Conservation (phyloP, 345 rosid species). For the Acer negundo region DNA sequence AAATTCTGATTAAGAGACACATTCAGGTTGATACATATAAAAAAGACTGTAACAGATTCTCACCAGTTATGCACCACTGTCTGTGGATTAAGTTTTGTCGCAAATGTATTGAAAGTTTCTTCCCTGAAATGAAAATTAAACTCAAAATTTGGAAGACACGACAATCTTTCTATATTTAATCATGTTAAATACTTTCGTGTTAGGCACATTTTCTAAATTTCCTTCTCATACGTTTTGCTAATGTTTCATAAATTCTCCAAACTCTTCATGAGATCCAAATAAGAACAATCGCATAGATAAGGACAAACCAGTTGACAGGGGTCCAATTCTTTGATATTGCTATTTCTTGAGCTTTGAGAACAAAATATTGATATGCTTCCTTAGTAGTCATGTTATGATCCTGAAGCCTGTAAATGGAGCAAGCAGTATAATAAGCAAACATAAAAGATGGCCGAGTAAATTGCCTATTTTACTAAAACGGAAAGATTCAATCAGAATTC, state of each 20-base stretch:
- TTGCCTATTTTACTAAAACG: neutral
- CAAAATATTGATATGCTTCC: slow-evolving; percentile 54
- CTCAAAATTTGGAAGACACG: neutral
- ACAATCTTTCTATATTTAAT: neutral
- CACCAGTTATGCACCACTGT: slow-evolving; percentile 93
- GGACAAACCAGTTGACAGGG: slow-evolving; percentile 62
- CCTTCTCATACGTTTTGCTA: neutral
- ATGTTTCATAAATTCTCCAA: neutral
- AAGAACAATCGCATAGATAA: neutral
- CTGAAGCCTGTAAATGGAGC: slow-evolving; percentile 64
- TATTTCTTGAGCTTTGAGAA: slow-evolving; percentile 58
- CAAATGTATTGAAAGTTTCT: slow-evolving; percentile 65
- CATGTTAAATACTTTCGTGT: neutral
- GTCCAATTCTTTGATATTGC: slow-evolving; percentile 59
- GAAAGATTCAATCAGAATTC: neutral
- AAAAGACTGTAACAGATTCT: slow-evolving; percentile 23
- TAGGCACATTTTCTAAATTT: neutral
- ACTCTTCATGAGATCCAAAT: neutral
- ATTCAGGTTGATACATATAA: neutral
- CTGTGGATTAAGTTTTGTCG: slow-evolving; percentile 66
- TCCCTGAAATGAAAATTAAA: slow-evolving; percentile 47
- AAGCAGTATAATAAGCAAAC: slow-evolving; percentile 21
- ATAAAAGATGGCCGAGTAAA: neutral
- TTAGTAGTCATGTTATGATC: slow-evolving; percentile 54
- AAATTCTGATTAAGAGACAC: neutral